Evolutionary conservation across 2,329 filamentous ascomycete species (phyloP).

Genomic region (Sporothrix luriei): DNA sequence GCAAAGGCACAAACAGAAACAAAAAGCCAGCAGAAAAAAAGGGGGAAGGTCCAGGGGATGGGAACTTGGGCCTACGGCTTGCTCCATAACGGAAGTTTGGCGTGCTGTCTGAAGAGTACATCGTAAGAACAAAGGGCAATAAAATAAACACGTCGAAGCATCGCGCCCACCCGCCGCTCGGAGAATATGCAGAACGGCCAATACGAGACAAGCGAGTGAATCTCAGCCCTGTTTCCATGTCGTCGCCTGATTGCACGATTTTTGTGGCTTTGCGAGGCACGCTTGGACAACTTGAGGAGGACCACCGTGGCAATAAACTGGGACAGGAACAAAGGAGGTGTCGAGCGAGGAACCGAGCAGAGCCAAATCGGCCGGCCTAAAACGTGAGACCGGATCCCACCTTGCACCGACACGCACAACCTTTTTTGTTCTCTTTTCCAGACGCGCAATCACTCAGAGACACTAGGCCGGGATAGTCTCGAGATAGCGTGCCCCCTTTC

Average conservation of each 20-base stretch:
- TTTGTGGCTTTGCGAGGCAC: constrained; percentile 2
- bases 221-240: constrained; percentile 9
- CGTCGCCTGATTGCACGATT: not conserved
- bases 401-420: not conserved
- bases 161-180: not conserved
- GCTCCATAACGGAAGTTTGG: not conserved
- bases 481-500: constrained; percentile 1
- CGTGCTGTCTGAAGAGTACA: not conserved
- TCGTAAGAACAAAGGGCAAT: constrained; percentile 3
- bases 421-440: not conserved
- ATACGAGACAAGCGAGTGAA: not conserved
- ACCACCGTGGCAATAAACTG: not conserved
- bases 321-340: constrained; percentile 15
- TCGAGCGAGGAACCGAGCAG: not conserved
- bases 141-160: not conserved
- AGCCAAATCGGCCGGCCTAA: not conserved
- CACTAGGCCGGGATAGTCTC: constrained; percentile 7
- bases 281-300: not conserved
- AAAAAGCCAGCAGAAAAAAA: not conserved
- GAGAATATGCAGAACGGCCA: constrained; percentile 9
- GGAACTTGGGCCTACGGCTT: not conserved
- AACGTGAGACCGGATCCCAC: constrained; percentile 8
- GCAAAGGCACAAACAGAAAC: not conserved
- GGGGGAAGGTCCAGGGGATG: not conserved
- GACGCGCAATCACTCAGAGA: constrained; percentile 6